Conservation (phyloP, 768 basidiomycete species). For the Pleurotus platypus region DNA sequence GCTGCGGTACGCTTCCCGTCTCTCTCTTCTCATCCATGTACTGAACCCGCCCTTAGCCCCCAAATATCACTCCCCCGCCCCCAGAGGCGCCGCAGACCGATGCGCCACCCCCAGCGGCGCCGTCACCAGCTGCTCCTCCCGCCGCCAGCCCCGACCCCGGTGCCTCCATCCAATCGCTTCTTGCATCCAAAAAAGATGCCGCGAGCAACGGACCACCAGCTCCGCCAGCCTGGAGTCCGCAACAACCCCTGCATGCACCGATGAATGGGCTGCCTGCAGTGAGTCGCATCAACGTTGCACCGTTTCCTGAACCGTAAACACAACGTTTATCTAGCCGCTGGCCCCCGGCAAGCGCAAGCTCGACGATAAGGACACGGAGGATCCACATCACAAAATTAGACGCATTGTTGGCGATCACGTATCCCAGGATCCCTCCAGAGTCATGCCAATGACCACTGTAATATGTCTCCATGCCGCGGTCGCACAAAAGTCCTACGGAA, state of each 20-base stretch:
- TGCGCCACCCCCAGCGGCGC: constrained; percentile 21
- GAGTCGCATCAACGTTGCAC: constrained; percentile 11
- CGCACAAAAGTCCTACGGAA: constrained; percentile 94
- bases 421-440: constrained; percentile 67
- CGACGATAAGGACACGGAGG: constrained; percentile 61
- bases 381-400: constrained; percentile 74
- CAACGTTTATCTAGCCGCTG: constrained; percentile 19
- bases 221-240: constrained; percentile 33
- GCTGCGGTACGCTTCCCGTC: constrained; percentile 15
- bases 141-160: constrained; percentile 35
- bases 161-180: constrained; percentile 46
- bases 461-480: constrained; percentile 89
- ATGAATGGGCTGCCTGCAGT: constrained; percentile 25
- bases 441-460: constrained; percentile 87
- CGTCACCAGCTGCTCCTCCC: constrained; percentile 16
- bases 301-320: constrained; percentile 10
- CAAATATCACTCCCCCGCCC: constrained; percentile 22
- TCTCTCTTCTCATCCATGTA: constrained; percentile 19
- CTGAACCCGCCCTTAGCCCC: constrained; percentile 16
- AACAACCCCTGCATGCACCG: constrained; percentile 19
- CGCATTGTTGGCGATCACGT: constrained; percentile 83
- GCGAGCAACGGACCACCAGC: constrained; percentile 35
- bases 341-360: constrained; percentile 72
- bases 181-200: constrained; percentile 45
- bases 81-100: constrained; percentile 14